Evolutionary conservation across 1,139 yeast species (phyloP), one percentile per base, ranked within the genome.

Genomic region (Taiozyma sp.): DNA sequence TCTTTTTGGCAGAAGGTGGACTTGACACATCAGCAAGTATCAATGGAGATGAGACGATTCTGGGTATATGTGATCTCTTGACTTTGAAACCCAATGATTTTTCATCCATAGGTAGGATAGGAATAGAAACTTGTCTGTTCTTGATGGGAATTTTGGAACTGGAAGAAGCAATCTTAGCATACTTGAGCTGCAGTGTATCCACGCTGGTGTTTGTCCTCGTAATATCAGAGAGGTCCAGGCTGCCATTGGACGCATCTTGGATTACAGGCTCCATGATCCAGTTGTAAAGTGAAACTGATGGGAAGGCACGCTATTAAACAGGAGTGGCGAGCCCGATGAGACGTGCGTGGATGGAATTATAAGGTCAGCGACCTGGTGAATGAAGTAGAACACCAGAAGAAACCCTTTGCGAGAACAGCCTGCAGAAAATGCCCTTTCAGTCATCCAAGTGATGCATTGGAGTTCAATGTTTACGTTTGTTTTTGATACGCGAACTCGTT

Each of bases 61-160:
- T 55, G 16, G 63, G 61, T 24, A 56, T 58, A 4, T 51, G 42
- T 14, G 63, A 57, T 28, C 52, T 54, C 28, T 52, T 53, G 45
- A 46, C 30, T 14, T 45, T 46, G 5, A 44, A 44, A 0, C 54
- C 54, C 34, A 46, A 46, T 13, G 13, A 2, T 2, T 53, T 39
- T 6, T 57, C 57, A 39, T 58, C 59, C 9, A 57, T 29, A 6
- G 50, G 53, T 2, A 47, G 54, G 16, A 57, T 52, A 2, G 61
- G 61, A 1, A 52, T 49, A 2, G 62, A 57, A 6, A 55, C 55
- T 13, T 56, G 59, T 44, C 56, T 46, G 8, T 50, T 54, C 43
- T 56, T 57, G n/a, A 59, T 48, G 8, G 62, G 62, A 7, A 59
- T 59, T 29, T 47, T 50, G 8, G 62, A 59, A 22, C 42, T 38